These are phyloP conservation scores for Leishmania martiniquensis DNA, from an alignment of 208 protist species.

Conservation along the genomic window DNA sequence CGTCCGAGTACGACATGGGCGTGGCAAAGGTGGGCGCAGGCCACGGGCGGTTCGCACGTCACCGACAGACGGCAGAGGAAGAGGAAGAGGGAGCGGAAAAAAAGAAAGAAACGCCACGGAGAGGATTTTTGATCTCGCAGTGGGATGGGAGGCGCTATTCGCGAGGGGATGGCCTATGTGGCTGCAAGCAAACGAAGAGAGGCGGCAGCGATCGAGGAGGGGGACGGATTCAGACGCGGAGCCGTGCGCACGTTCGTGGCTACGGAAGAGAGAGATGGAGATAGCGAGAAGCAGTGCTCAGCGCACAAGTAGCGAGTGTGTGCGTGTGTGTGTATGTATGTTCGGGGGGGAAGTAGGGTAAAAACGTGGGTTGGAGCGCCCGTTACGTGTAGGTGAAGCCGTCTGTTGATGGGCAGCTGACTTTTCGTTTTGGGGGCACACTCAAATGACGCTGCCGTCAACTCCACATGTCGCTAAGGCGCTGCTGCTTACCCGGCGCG, in stretches of 20 bases:
- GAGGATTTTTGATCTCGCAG: too few species aligned
- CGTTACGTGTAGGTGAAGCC: background rate
- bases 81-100: slow-evolving; percentile 6
- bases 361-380: too few species aligned
- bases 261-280: background rate
- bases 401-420: background rate
- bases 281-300: background rate
- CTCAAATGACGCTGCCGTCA: background rate
- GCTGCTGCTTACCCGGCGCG: background rate
- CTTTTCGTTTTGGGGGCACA: background rate
- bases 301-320: background rate
- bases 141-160: too few species aligned
- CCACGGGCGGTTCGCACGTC: too few species aligned
- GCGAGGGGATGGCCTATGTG: too few species aligned
- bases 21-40: slow-evolving; percentile 1
- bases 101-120: too few species aligned
- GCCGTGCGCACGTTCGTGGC: background rate
- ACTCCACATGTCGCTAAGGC: background rate
- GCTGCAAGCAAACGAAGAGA: too few species aligned
- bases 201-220: too few species aligned
- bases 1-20: slow-evolving; percentile 46
- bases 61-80: background rate
- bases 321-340: too few species aligned
- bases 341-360: too few species aligned
- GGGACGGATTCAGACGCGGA: background rate